Percentiles rank a stretch among this genome's conserved stretches.
phyloP scores from a whole-genome alignment of 2,329 filamentous ascomycete genomes.

The Penicillium carneum region DNA sequence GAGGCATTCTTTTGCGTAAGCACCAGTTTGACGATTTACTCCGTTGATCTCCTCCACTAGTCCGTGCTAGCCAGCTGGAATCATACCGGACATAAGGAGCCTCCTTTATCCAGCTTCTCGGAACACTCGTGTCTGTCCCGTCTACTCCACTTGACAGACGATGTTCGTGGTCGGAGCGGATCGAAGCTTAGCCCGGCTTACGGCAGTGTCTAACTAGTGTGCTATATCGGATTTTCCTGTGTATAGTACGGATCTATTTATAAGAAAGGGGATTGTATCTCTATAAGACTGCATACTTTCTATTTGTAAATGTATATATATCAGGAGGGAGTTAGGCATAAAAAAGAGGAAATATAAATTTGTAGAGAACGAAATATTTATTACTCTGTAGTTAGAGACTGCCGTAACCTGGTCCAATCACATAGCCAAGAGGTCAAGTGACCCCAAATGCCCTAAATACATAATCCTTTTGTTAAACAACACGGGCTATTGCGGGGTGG shows the following conservation, averaged over 20 bases:
- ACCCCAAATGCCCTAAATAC: constrained; percentile 13
- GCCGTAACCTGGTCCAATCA: constrained; percentile 17
- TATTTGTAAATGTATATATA: too few species aligned
- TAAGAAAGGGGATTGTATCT: too few species aligned
- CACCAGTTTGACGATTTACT: constrained; percentile 13
- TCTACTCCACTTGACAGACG: neutral
- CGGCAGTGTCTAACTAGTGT: too few species aligned
- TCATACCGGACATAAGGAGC: neutral
- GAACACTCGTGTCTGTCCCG: neutral
- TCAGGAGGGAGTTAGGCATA: too few species aligned
- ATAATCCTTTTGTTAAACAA: constrained; percentile 11
- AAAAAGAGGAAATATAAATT: too few species aligned
- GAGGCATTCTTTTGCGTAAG: constrained; percentile 4
- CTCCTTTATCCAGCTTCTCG: neutral
- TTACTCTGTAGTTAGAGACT: too few species aligned
- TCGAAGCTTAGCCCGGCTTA: constrained; percentile 19
- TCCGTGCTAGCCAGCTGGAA: neutral
- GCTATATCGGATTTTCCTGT: too few species aligned
- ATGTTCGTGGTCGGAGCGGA: constrained; percentile 10
- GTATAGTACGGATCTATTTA: too few species aligned
- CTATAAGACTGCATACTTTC: too few species aligned
- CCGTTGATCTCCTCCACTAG: constrained; percentile 18
- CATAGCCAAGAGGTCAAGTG: constrained; percentile 4
- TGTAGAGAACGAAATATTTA: too few species aligned
- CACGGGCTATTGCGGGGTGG: constrained; percentile 7